Base-by-base conservation (phyloP, 306 rosid genomes). In the Boehmeria nivea region DNA sequence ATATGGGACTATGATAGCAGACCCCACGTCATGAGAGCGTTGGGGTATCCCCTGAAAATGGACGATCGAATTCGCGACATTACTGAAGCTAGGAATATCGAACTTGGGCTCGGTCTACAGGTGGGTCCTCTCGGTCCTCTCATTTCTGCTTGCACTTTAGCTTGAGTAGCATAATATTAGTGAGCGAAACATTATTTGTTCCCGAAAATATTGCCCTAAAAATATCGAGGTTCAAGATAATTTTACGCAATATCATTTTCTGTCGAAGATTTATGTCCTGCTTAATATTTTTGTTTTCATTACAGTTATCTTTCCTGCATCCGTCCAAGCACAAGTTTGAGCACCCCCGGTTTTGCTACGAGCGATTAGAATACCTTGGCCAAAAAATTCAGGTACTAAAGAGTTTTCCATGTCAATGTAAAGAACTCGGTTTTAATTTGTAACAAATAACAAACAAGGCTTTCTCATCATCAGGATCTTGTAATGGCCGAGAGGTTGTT, bases 41-140 rank as follows among this genome's bases (percentile, higher is more conserved):
- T 93, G 51, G 95, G 94, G 60, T 93, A 87, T 74, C 96, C 94
- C 28, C 43, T 93, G 64, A 56, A 48, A 60, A 63, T 75, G 80
- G 33, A 56, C 0, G 99, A 93, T 64, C 67, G 83, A 63, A 87
- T 83, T 68, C 95, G 79, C 8, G 89, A 79, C 49, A 85, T 87
- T 51, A 85, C 89, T 0, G 85, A 85, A 67, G 90, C 96, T 14
- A 73, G 96, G 81, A 85, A 81, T 61, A 59, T 87, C 39, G 95
- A 93, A 69, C 99, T 93, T 52, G 96, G 95, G 60, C 99, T 93
- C 68, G 89, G 95, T n/a, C 73, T 93, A 55, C 96, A 87, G 94
- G 96, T 93, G 68, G 24, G 54, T 44, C 50, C 61, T 63, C 40
- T 37, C 43, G 24, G 54, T 44, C 50, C 61, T 63, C 40, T 37